Base-by-base conservation (phyloP, 345 rosid species). In the Boechera divaricarpa region DNA sequence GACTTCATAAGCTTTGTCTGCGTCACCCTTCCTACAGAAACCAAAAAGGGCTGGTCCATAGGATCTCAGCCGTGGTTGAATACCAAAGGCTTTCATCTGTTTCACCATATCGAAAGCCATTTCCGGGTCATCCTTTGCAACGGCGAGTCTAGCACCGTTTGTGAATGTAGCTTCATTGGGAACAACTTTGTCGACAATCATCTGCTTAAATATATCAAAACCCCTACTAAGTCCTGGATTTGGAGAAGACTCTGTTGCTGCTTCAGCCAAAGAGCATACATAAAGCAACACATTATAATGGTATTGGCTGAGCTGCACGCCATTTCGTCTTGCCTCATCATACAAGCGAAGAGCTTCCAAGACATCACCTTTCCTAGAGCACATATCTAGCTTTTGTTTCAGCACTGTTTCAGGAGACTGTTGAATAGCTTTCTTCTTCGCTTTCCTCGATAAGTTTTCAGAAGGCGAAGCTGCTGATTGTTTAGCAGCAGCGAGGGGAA, bases 141-240 rank as follows among this genome's bases (percentile, higher is more conserved):
- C 86, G 8, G 97, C 97, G 57, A 95, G 77, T 71, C 97, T 90
- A 16, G 97, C 96, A 41, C 81, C 79, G 67, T 83, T 92, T 0
- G 99, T 95, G 82, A 95, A 95, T 12, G 97, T 90, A 63, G 99
- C 87, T 73, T 95, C 99, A 67, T 88, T 92, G 3, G 97, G 97
- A 74, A 72, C 80, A 68, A 92, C 83, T 72, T 89, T 84, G 51
- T 87, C 89, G 28, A 67, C 75, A 70, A 83, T 66, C 99, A 95
- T 95, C 68, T 86, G 89, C 81, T 79, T 85, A 65, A 85, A 90
- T 72, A 94, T 92, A 83, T 89, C 94, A 60, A 90, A 89, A 51
- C 98, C 99, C 81, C 90, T 88, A 31, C 80, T 80, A 36, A 82
- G 70, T 8, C 83, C 87, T 61, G 86, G 77, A 62, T 80, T 62